A percentile compares a stretch with the other conserved stretches of the same genome.
Conservation (phyloP, 2,329 filamentous ascomycete species). For the Colletotrichum eleusines region DNA sequence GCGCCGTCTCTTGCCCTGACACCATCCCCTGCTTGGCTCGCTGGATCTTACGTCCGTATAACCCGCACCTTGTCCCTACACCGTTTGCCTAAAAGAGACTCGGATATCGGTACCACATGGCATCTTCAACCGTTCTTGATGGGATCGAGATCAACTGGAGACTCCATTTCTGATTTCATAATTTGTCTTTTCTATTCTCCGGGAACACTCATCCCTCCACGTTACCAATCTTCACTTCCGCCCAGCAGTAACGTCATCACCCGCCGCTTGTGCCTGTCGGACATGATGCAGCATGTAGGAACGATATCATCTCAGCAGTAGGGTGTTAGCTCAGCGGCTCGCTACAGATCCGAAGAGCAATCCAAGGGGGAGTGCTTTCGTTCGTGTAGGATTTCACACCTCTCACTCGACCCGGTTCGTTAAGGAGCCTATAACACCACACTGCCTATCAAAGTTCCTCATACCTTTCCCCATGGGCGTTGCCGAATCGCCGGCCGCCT, state of each 20-base stretch:
- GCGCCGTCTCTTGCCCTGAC: not conserved
- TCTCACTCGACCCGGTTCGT: not conserved
- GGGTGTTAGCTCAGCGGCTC: not conserved
- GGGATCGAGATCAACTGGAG: not conserved
- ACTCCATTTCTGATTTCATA: not conserved
- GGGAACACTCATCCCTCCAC: not conserved
- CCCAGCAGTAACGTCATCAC: not conserved
- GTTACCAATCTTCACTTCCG: not conserved
- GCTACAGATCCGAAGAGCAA: not conserved
- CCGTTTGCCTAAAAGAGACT: constrained; percentile 26
- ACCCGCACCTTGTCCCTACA: not conserved
- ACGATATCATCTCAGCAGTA: not conserved
- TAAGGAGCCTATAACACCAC: not conserved
- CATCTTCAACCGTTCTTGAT: constrained; percentile 30
- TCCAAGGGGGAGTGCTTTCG: not conserved
- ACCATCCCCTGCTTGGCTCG: not conserved
- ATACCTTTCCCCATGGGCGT: constrained; percentile 14
- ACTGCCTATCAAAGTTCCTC: not conserved
- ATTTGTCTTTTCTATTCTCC: no score
- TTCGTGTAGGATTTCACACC: no score
- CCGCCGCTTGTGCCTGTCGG: not conserved
- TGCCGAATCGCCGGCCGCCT: not conserved
- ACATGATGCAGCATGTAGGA: not conserved
- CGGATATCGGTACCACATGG: constrained; percentile 29
- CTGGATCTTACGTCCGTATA: constrained; percentile 37